These are phyloP conservation scores for Colletotrichum chlorophyti DNA, from an alignment of 2,329 filamentous ascomycete species.

Conservation along the genomic window DNA sequence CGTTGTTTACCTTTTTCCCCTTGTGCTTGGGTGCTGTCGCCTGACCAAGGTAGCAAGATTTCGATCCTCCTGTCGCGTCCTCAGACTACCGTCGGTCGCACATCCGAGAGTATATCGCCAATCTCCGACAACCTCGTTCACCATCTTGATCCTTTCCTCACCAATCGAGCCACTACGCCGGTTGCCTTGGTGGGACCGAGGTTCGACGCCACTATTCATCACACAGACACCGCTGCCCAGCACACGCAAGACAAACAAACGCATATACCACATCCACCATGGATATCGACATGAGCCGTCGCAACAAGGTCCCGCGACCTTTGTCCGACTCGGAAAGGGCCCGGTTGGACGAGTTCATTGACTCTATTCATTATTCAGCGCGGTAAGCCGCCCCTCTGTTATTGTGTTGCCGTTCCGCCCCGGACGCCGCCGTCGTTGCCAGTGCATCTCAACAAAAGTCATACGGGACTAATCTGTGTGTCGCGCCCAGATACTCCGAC, in stretches of 20 bases:
- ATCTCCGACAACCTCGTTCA: neutral
- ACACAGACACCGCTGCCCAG: constrained; percentile 3
- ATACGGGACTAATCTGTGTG: neutral
- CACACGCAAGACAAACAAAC: neutral
- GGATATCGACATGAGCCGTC: constrained; percentile 79
- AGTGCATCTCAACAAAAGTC: neutral
- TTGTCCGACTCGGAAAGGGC: constrained; percentile 83
- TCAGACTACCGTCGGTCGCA: neutral
- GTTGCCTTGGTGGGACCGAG: constrained; percentile 20
- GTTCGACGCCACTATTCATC: constrained; percentile 23
- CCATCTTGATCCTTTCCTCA: constrained; percentile 6
- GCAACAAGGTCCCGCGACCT: constrained; percentile 84
- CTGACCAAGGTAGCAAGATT: constrained; percentile 13
- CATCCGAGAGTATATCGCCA: constrained; percentile 15
- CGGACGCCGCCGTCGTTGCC: too few relatives aligned
- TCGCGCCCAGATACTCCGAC: constrained; percentile 79
- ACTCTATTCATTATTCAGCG: constrained; percentile 93
- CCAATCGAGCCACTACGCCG: constrained; percentile 9
- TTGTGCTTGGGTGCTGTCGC: constrained; percentile 21
- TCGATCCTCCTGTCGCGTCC: constrained; percentile 12
- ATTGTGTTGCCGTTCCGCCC: too few relatives aligned
- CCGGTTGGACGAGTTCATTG: constrained; percentile 87
- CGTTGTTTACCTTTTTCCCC: constrained; percentile 22
- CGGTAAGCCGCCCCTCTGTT: constrained; percentile 59
- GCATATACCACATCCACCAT: constrained; percentile 34